Base-by-base conservation (phyloP, 2,329 filamentous ascomycete genomes). In the Aspergillus spinulosporus region DNA sequence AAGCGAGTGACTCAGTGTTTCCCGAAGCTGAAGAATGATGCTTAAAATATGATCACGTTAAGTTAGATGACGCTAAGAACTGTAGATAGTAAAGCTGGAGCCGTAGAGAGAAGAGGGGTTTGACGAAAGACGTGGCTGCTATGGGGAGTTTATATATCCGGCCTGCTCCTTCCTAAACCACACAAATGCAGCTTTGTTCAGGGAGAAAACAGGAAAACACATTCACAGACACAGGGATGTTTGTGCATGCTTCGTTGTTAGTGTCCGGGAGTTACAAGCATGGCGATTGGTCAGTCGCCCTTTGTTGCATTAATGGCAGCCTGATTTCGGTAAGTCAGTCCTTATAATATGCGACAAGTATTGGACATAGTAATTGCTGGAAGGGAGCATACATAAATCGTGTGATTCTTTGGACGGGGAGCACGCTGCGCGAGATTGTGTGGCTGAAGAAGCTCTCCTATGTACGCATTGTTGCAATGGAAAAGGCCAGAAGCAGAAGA, bases 101-200 rank as follows among this genome's bases (percentile, higher is more conserved):
- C n/a, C 31, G 40, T 26, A 21, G n/a, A 15, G 28, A 21, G 32
- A 50, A 39, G 43, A 51, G 47, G 46, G 42, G 48, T 42, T 47
- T 9, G 9, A 15, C 12, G 40, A 42, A 28, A 47, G 39, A 45
- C 26, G 28, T 11, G 40, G 31, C 31, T 56, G 40, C 39, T 43
- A 21, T 37, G 46, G 40, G 40, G 11, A 43, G 49, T 40, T 55
- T 49, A 48, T 47, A 51, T 28, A 42, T 46, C 32, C 21, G 36
- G 28, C 53, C 32, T 36, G 9, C 44, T 46, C 26, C 44, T n/a
- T 39, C 44, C 31, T 47, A 15, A 47, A 56, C 46, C 46, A 32
- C n/a, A 49, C 36, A n/a, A 14, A 29, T 34, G 34, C 14, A 40
- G 26, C 51, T 39, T 44, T 37, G 45, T 14, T 32, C n/a, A 55